Conservation (phyloP, 805 yeast genomes). For the Candida xyloterini region DNA sequence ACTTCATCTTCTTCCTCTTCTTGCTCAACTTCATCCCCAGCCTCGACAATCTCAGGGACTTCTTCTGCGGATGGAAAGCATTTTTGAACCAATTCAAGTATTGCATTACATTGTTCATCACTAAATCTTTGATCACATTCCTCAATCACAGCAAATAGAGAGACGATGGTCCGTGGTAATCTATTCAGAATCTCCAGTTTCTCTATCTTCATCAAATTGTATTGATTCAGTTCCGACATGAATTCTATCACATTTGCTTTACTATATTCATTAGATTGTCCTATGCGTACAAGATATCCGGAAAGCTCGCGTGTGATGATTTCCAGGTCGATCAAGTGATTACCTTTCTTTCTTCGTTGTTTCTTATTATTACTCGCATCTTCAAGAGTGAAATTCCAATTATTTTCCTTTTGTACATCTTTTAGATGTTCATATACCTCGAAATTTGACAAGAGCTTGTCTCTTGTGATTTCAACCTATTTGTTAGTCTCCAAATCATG, state of each 20-base stretch:
- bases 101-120: constrained; percentile 60
- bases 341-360: constrained; percentile 29
- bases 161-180: constrained; percentile 77
- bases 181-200: constrained; percentile 78
- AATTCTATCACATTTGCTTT: constrained; percentile 31
- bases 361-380: constrained; percentile 23
- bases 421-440: constrained; percentile 60
- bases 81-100: constrained; percentile 54
- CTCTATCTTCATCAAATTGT: constrained; percentile 74
- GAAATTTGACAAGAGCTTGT: constrained; percentile 57
- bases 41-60: constrained; percentile 21
- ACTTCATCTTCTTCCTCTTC: constrained; percentile 26
- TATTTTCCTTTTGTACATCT: constrained; percentile 44
- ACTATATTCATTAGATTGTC: constrained; percentile 33
- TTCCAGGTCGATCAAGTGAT: constrained; percentile 45
- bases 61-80: constrained; percentile 46
- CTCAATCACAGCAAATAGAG: constrained; percentile 75
- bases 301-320: constrained; percentile 46
- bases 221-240: constrained; percentile 45
- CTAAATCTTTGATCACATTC: constrained; percentile 86
- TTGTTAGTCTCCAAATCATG: neutral
- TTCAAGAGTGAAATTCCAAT: constrained; percentile 42
- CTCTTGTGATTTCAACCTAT: constrained; percentile 49
- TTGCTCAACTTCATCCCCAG: constrained; percentile 17
- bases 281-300: constrained; percentile 38